A percentile compares a stretch with the other conserved stretches of the same genome.
These are phyloP conservation scores for Clohesyomyces aquaticus DNA, from an alignment of 495 filamentous ascomycete genomes.

Conservation along the genomic window DNA sequence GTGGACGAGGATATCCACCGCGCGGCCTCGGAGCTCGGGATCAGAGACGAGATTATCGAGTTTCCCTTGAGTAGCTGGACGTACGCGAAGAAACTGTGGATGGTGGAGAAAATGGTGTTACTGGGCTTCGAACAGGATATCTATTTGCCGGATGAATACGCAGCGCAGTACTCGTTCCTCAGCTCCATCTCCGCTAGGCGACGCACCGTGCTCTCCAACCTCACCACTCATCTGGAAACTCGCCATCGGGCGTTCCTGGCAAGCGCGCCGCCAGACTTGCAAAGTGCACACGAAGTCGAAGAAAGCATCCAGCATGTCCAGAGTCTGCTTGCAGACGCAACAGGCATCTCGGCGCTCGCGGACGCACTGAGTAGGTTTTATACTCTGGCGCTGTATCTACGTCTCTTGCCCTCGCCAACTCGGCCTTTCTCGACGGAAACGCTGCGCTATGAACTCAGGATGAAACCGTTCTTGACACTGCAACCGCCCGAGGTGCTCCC, in stretches of 20 bases:
- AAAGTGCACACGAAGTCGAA: conserved; percentile 43
- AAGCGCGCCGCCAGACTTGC: background rate
- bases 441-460: conserved; percentile 82
- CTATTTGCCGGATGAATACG: conserved; percentile 83
- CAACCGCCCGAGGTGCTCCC: conserved; percentile 70
- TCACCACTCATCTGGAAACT: conserved; percentile 6
- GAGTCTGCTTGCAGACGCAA: conserved; percentile 59
- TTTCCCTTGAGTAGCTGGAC: conserved; percentile 86
- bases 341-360: conserved; percentile 70
- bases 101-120: conserved; percentile 87
- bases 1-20: conserved; percentile 72
- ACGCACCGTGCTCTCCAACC: conserved; percentile 20
- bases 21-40: conserved; percentile 41
- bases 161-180: conserved; percentile 85
- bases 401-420: conserved; percentile 60
- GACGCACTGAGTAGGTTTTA: conserved; percentile 70
- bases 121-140: conserved; percentile 94
- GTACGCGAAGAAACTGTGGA: conserved; percentile 81
- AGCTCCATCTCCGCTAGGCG: conserved; percentile 24
- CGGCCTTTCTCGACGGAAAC: conserved; percentile 71
- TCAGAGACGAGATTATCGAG: conserved; percentile 53
- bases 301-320: conserved; percentile 56
- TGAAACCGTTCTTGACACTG: conserved; percentile 82
- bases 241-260: background rate
- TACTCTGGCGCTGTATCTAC: conserved; percentile 63